Evolutionary conservation across 352 stramenopile genomes (phyloP).

Genomic region (Paralagenidium karlingii): DNA sequence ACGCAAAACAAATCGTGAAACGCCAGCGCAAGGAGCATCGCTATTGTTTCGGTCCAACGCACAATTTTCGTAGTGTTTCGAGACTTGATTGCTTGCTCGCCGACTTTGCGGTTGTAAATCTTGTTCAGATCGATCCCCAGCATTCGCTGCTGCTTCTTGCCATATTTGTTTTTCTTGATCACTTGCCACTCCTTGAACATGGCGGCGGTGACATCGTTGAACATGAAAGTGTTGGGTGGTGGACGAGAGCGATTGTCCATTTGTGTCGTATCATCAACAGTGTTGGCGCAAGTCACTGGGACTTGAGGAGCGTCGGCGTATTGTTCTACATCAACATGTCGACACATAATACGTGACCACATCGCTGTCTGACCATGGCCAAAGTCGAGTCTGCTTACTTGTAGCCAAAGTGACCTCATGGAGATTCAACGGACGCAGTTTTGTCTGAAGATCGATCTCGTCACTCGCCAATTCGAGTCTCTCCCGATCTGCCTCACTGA

Average conservation of each 20-base stretch:
- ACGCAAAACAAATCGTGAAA: slow-evolving; percentile 3
- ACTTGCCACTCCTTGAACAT: slow-evolving; percentile 88
- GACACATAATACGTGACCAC: not conserved
- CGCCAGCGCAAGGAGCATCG: not conserved
- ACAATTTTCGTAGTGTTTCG: slow-evolving; percentile 83
- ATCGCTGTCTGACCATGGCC: not conserved
- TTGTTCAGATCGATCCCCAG: slow-evolving; percentile 82
- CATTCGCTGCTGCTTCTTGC: slow-evolving; percentile 83
- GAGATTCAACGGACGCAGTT: slow-evolving; percentile 69
- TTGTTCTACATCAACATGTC: slow-evolving; percentile 33
- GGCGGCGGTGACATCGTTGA: slow-evolving; percentile 80
- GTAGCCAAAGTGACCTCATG: slow-evolving; percentile 77
- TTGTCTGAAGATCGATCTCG: slow-evolving; percentile 83
- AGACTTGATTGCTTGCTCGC: slow-evolving; percentile 81
- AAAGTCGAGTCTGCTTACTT: slow-evolving; percentile 27
- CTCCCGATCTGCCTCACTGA: slow-evolving; percentile 72
- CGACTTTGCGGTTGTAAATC: slow-evolving; percentile 84
- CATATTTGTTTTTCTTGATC: slow-evolving; percentile 88
- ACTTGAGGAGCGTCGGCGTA: slow-evolving; percentile 77
- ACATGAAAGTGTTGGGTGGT: slow-evolving; percentile 82
- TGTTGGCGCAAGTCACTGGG: slow-evolving; percentile 40
- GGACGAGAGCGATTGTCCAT: slow-evolving; percentile 54
- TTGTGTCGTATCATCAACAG: slow-evolving; percentile 51
- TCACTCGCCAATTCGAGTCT: slow-evolving; percentile 69
- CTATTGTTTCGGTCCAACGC: slow-evolving; percentile 14